Evolutionary conservation across 164 flowering plant species (phyloP).

Genomic region (Magnolia officinalis): DNA sequence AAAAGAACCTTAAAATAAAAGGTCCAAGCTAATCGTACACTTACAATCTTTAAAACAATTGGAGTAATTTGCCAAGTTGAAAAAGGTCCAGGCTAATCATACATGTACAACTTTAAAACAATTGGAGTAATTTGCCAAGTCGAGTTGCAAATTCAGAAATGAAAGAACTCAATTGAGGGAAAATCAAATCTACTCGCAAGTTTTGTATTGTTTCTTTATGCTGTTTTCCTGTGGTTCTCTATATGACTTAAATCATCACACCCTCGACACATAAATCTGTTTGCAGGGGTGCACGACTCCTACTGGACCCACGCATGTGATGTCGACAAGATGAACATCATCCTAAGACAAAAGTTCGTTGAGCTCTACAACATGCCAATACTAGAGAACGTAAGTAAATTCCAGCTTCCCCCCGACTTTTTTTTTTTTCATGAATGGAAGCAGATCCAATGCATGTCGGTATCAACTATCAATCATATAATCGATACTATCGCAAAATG

Average conservation of each 20-base stretch:
- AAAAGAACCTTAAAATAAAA: too few species aligned
- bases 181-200: background rate
- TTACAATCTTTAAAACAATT: too few species aligned
- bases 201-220: background rate
- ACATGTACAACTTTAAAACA: too few species aligned
- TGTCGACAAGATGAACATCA: conserved; percentile 78
- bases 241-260: background rate
- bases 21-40: too few species aligned
- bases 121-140: too few species aligned
- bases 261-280: background rate
- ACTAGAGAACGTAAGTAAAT: conserved; percentile 73
- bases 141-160: too few species aligned
- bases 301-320: conserved; percentile 98
- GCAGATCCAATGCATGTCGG: too few species aligned
- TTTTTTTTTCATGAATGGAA: background rate
- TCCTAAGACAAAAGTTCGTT: conserved; percentile 80
- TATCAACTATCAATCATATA: background rate
- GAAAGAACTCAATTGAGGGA: background rate
- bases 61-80: too few species aligned
- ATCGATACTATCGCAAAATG: background rate
- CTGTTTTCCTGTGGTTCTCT: background rate
- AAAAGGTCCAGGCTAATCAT: too few species aligned
- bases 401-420: background rate
- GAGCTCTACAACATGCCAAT: conserved; percentile 80
- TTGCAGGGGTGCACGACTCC: conserved; percentile 90